Percentiles rank a stretch among this genome's conserved stretches.
Evolutionary conservation across 768 basidiomycete species (phyloP).

Genomic region (Hypholoma sublateritium): DNA sequence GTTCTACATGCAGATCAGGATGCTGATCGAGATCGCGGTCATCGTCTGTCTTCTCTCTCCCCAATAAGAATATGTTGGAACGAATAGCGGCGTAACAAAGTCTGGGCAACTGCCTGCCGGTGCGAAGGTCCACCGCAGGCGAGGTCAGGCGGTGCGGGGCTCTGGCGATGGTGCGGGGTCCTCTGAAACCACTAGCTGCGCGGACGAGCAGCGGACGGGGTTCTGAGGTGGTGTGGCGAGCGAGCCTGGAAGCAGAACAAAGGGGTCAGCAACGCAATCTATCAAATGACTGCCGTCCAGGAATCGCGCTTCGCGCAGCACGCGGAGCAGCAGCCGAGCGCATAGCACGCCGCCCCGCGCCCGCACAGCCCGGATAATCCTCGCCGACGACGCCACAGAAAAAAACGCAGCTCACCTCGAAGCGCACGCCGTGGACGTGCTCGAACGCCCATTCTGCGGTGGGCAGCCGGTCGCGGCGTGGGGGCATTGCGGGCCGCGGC

Average conservation of each 20-base stretch:
- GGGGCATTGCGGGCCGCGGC: constrained; percentile 11
- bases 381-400: neutral
- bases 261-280: neutral
- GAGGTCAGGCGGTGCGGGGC: neutral
- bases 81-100: neutral
- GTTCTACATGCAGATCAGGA: constrained; percentile 9
- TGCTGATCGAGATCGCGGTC: constrained; percentile 7
- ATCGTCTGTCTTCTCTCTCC: neutral
- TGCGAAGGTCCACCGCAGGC: neutral
- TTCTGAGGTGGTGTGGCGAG: constrained; percentile 7
- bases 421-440: constrained; percentile 21
- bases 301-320: neutral
- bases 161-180: neutral
- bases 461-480: constrained; percentile 12
- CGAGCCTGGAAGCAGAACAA: constrained; percentile 11
- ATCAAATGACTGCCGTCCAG: neutral
- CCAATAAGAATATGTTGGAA: constrained; percentile 1
- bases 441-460: constrained; percentile 25
- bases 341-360: neutral
- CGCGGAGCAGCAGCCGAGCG: neutral
- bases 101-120: neutral
- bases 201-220: constrained; percentile 5
- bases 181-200: constrained; percentile 3
- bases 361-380: too few relatives aligned
- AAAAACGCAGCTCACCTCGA: constrained; percentile 21